Evolutionary conservation across 1,284 basidiomycete species (phyloP).

Genomic region (Heterobasidion annosum): DNA sequence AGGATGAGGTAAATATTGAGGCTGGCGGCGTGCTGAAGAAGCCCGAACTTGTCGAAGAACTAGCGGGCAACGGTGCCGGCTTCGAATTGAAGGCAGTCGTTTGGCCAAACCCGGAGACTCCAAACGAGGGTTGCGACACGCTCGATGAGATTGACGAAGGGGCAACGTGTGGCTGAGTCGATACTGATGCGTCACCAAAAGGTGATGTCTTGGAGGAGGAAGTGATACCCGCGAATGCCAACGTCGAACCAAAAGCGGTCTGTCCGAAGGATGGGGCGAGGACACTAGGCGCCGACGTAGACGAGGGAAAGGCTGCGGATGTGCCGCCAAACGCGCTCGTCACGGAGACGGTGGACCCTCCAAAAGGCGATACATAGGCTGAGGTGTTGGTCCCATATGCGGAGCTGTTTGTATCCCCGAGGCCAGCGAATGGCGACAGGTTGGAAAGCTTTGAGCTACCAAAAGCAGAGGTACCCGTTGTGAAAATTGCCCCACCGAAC

Average conservation of each 20-base stretch:
- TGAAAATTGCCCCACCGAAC: constrained; percentile 18
- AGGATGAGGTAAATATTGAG: not conserved
- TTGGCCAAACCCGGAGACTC: not conserved
- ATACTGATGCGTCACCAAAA: not conserved
- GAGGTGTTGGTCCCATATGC: not conserved
- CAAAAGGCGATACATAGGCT: constrained; percentile 2
- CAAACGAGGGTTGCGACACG: not conserved
- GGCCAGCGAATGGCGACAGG: not conserved
- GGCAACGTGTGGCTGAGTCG: not conserved
- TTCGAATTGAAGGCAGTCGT: not conserved
- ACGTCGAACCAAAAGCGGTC: not conserved
- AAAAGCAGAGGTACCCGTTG: constrained; percentile 13
- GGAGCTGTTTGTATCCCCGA: not conserved
- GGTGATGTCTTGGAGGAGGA: not conserved
- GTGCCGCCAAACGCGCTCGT: not conserved
- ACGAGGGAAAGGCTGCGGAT: not conserved
- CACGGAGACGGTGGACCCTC: not conserved
- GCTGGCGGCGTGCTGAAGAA: not conserved
- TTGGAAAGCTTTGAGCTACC: constrained; percentile 3
- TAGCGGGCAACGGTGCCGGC: not conserved
- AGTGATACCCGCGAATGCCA: not conserved
- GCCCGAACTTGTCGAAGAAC: not conserved
- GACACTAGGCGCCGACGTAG: not conserved
- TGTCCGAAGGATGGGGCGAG: not conserved
- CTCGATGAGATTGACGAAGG: not conserved